Base-by-base conservation (phyloP, 2,329 filamentous ascomycete species). In the Talaromyces sp. region DNA sequence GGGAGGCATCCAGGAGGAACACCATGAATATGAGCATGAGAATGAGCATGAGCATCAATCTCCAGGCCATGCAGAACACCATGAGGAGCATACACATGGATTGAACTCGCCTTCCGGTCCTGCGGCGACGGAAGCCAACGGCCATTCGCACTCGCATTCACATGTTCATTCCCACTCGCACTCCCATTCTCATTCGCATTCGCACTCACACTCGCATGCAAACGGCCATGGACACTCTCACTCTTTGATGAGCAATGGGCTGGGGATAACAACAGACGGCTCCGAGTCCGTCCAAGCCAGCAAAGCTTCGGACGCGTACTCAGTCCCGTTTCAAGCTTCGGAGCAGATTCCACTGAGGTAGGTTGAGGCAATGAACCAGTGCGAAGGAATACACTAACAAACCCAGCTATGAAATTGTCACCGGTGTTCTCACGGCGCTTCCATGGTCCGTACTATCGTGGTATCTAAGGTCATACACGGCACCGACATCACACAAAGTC, bases 341-440 rank as follows among this genome's bases (percentile, higher is more conserved):
- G 59, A 59, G 24, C 53, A 59, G 26, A 31, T 56, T 32, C 56
- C 56, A 17, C 31, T 61, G 21, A 58, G 61, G 58, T 63, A 27
- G 17, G 59, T 60, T 2, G 43, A 27, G 17, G 26, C 19, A 26
- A 50, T 27, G 5, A 24, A 24, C 21, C 31, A 27, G 10, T 32
- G 8, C n/a, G 12, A 7, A 57, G 7, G 21, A 46, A 38, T 19
- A 19, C 17, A 9, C 66, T 69, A 68, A 64, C 70, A 67, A 57
- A 59, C 65, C 19, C 57, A 76, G 80, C 17, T 72, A 76, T 27
- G 81, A 84, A 67, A 70, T 79, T 5, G 63, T 83, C 59, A 80
- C 80, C 5, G 81, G 80, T 26, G 65, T 82, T 58, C 70, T 85
- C 31, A 65, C 72, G 10, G 65, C 70, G 19, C 58, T 73, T 27